Evolutionary conservation across 2,329 filamentous ascomycete species (phyloP).

Genomic region (Thyridium curvatum): DNA sequence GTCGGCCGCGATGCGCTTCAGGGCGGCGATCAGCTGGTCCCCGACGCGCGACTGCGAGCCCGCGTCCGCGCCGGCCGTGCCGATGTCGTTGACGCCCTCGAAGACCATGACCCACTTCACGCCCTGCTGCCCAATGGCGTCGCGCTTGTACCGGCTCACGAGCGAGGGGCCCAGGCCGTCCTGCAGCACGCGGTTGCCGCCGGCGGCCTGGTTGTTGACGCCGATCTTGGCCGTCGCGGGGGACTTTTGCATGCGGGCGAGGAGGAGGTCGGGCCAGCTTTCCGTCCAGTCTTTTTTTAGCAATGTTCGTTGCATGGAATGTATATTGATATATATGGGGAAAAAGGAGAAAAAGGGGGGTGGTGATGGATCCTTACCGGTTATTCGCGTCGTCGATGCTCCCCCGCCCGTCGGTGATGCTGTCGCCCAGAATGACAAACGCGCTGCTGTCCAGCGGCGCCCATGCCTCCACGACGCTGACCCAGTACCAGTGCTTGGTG

Average conservation of each 20-base stretch:
- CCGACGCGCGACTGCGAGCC: slow-evolving; percentile 42
- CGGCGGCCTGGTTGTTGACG: slow-evolving; percentile 60
- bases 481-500: slow-evolving; percentile 49
- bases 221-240: slow-evolving; percentile 39
- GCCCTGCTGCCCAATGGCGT: slow-evolving; percentile 51
- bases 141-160: slow-evolving; percentile 55
- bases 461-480: slow-evolving; percentile 51
- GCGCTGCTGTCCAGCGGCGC: slow-evolving; percentile 27
- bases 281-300: no score
- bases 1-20: slow-evolving; percentile 48
- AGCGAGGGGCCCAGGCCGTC: slow-evolving; percentile 58
- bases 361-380: slow-evolving; percentile 21
- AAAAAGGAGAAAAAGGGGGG: no score
- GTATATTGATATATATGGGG: no score
- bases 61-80: slow-evolving; percentile 36
- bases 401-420: slow-evolving; percentile 59
- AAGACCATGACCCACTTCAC: slow-evolving; percentile 59
- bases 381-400: slow-evolving; percentile 53
- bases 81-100: slow-evolving; percentile 66
- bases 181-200: slow-evolving; percentile 58
- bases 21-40: slow-evolving; percentile 48
- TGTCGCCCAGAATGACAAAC: slow-evolving; percentile 57
- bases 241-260: slow-evolving; percentile 43
- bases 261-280: slow-evolving; percentile 30
- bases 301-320: no score